A percentile compares a stretch with the other conserved stretches of the same genome.
Conservation (phyloP, 2,329 filamentous ascomycete genomes). For the Purpureocillium takamizusanense region DNA sequence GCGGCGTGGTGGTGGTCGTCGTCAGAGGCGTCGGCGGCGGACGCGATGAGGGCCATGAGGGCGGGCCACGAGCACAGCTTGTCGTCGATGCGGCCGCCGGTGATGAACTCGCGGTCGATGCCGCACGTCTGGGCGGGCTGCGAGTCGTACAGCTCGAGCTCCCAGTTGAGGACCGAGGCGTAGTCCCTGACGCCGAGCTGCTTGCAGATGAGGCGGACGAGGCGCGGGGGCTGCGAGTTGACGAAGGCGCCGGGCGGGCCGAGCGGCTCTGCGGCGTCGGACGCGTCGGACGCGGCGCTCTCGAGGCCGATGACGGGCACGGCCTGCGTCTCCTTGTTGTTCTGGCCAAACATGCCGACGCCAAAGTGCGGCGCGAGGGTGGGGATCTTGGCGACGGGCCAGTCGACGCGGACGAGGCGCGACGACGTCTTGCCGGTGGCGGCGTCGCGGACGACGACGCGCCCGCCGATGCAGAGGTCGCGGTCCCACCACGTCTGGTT, state of each 20-base stretch:
- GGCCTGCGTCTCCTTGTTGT: constrained; percentile 86
- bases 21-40: too few species aligned
- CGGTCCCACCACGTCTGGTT: constrained; percentile 96
- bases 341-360: constrained; percentile 54
- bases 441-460: constrained; percentile 72
- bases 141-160: constrained; percentile 87
- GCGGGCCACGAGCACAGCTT: constrained; percentile 95
- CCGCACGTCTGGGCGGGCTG: constrained; percentile 80
- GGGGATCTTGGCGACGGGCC: constrained; percentile 88
- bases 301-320: constrained; percentile 91
- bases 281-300: constrained; percentile 43
- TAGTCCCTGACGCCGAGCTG: constrained; percentile 66
- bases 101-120: constrained; percentile 87
- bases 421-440: constrained; percentile 65
- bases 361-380: constrained; percentile 94
- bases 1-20: constrained; percentile 41
- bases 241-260: constrained; percentile 64
- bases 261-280: constrained; percentile 30
- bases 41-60: constrained; percentile 72
- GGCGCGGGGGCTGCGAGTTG: constrained; percentile 71
- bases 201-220: constrained; percentile 74
- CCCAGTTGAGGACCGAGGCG: constrained; percentile 83
- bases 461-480: constrained; percentile 81
- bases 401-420: constrained; percentile 82
- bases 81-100: constrained; percentile 90